Evolutionary conservation across 2,329 filamentous ascomycete genomes (phyloP).

Genomic region (Fusarium floridanum): DNA sequence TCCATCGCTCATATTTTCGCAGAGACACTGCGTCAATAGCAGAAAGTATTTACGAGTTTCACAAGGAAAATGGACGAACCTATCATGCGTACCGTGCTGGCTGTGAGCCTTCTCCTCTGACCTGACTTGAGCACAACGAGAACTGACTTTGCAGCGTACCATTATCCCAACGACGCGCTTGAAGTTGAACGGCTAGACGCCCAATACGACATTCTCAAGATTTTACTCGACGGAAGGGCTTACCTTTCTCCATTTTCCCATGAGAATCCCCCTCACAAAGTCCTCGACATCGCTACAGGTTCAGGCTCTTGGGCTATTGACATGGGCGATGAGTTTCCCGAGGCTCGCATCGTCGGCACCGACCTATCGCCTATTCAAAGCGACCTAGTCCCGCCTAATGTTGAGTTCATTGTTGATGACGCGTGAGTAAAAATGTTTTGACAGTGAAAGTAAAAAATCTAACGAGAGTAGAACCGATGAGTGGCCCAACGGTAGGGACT

Average conservation of each 20-base stretch:
- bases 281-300: constrained; percentile 7
- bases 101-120: not conserved
- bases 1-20: not conserved
- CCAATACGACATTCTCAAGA: constrained; percentile 3
- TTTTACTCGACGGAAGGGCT: not conserved
- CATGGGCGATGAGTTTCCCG: not conserved
- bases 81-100: not conserved
- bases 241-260: not conserved
- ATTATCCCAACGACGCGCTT: not conserved
- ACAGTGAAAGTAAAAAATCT: not conserved
- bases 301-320: constrained; percentile 6
- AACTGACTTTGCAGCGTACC: not conserved
- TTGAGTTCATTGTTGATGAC: constrained; percentile 3
- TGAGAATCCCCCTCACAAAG: not conserved
- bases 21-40: not conserved
- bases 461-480: not conserved
- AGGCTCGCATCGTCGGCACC: constrained; percentile 4
- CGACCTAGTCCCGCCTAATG: not conserved
- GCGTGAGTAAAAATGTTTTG: not conserved
- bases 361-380: constrained; percentile 7
- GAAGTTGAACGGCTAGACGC: constrained; percentile 3
- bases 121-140: not conserved
- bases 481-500: not conserved
- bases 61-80: not conserved
- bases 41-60: not conserved